phyloP scores from a whole-genome alignment of 2,329 filamentous ascomycete genomes.

The Falciphora oryzae region DNA sequence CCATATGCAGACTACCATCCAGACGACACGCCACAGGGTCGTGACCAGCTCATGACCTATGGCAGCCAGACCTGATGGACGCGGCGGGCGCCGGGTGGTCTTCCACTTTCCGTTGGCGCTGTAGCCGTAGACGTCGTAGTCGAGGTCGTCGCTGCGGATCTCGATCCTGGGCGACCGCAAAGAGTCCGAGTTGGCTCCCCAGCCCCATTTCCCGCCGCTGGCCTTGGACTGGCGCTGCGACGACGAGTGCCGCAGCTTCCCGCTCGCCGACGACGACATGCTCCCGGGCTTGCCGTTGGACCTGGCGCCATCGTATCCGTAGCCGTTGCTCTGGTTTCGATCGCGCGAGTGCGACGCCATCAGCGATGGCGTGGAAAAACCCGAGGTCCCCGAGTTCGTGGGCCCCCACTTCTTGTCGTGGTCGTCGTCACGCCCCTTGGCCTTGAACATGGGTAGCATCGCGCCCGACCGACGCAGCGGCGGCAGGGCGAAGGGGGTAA shows the following conservation, averaged over 20 bases:
- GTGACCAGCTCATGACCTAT: conserved; percentile 56
- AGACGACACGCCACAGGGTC: conserved; percentile 55
- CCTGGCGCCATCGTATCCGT: background rate
- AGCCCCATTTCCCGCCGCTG: conserved; percentile 33
- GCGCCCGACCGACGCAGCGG: conserved; percentile 17
- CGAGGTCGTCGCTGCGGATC: conserved; percentile 38
- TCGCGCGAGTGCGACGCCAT: conserved; percentile 21
- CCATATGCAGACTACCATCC: conserved; percentile 60
- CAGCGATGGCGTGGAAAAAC: conserved; percentile 23
- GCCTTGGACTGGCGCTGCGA: conserved; percentile 7
- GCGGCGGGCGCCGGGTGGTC: conserved; percentile 18
- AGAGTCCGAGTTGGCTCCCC: conserved; percentile 28
- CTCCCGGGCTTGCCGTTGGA: conserved; percentile 8
- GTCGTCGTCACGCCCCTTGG: conserved; percentile 40
- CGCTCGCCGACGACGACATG: conserved; percentile 15
- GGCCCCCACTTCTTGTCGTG: conserved; percentile 12
- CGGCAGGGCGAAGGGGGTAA: conserved; percentile 49
- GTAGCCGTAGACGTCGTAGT: conserved; percentile 38
- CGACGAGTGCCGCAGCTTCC: conserved; percentile 22
- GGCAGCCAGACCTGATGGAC: conserved; percentile 14
- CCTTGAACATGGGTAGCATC: conserved; percentile 45
- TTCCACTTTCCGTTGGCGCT: conserved; percentile 32
- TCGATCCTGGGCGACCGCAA: conserved; percentile 43
- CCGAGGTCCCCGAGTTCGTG: conserved; percentile 23
- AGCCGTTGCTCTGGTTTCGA: conserved; percentile 16